Conservation (phyloP, 2,329 filamentous ascomycete genomes). For the Metarhizium guizhouense region DNA sequence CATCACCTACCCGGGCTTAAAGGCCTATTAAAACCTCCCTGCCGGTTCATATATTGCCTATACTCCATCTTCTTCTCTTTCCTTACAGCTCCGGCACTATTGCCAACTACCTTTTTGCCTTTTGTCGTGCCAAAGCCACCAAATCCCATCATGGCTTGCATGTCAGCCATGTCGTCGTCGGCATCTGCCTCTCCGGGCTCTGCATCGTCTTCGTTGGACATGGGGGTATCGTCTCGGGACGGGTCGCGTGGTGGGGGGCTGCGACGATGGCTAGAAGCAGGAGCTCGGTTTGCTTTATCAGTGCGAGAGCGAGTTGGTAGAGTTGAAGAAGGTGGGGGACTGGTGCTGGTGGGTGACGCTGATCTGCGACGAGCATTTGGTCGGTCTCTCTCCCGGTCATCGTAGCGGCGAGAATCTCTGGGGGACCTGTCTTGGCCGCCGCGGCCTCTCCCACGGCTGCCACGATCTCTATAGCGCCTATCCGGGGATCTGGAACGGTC, state of each 20-base stretch:
- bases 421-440: conserved; percentile 17
- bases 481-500: conserved; percentile 17
- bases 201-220: conserved; percentile 18
- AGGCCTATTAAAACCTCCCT: conserved; percentile 74
- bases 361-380: conserved; percentile 25
- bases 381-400: conserved; percentile 16
- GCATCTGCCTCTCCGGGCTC: conserved; percentile 31
- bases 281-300: conserved; percentile 6
- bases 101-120: conserved; percentile 79
- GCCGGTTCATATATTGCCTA: conserved; percentile 90
- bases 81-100: conserved; percentile 70
- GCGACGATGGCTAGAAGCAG: conserved; percentile 12
- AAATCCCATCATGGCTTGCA: conserved; percentile 88
- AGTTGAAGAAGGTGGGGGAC: conserved; percentile 12
- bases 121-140: conserved; percentile 79
- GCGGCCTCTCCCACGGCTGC: conserved; percentile 9
- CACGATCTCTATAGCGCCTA: conserved; percentile 7
- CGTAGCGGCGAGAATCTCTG: conserved; percentile 18
- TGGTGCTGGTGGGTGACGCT: conserved; percentile 23
- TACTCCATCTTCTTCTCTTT: conserved; percentile 96
- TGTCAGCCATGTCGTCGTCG: conserved; percentile 61
- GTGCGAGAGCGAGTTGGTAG: conserved; percentile 27
- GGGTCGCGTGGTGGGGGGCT: conserved; percentile 9
- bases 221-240: conserved; percentile 10
- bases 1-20: conserved; percentile 46